A percentile compares a stretch with the other conserved stretches of the same genome.
phyloP scores from a whole-genome alignment of 2,329 filamentous ascomycete species.

The Calycina herbarum region DNA sequence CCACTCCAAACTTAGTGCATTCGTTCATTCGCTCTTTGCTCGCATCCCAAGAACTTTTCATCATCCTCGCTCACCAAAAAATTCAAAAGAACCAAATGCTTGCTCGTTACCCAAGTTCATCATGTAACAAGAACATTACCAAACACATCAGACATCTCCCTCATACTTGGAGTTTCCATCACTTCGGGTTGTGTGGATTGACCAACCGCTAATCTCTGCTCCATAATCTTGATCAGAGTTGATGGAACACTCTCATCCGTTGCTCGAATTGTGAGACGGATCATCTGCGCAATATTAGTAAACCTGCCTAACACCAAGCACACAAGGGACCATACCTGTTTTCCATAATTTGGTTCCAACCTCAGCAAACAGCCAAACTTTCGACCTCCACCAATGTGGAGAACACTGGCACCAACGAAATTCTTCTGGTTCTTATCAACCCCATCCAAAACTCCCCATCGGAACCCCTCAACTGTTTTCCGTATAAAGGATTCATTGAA shows the following conservation, averaged over 20 bases:
- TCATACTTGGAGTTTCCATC: slow-evolving; percentile 28
- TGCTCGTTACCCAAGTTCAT: slow-evolving; percentile 10
- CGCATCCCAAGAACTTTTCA: slow-evolving; percentile 2
- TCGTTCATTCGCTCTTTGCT: background rate
- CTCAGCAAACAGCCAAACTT: slow-evolving; percentile 94
- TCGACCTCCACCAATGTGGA: slow-evolving; percentile 78
- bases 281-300: slow-evolving; percentile 65
- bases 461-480: slow-evolving; percentile 76
- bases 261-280: slow-evolving; percentile 87
- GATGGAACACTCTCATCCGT: slow-evolving; percentile 88
- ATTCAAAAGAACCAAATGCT: background rate
- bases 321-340: slow-evolving; percentile 66
- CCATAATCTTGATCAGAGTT: slow-evolving; percentile 81
- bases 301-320: background rate
- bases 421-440: slow-evolving; percentile 95
- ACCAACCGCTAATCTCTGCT: slow-evolving; percentile 69
- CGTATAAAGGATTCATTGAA: slow-evolving; percentile 72
- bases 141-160: slow-evolving; percentile 38
- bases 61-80: background rate
- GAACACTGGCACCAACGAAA: slow-evolving; percentile 84
- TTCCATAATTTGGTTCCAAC: slow-evolving; percentile 90
- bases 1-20: background rate
- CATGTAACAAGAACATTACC: slow-evolving; percentile 35
- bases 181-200: slow-evolving; percentile 29
- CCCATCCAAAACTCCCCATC: slow-evolving; percentile 80